These are phyloP conservation scores for Zygnema cylindricum DNA, from an alignment of 139 green algal genomes.

Conservation along the genomic window DNA sequence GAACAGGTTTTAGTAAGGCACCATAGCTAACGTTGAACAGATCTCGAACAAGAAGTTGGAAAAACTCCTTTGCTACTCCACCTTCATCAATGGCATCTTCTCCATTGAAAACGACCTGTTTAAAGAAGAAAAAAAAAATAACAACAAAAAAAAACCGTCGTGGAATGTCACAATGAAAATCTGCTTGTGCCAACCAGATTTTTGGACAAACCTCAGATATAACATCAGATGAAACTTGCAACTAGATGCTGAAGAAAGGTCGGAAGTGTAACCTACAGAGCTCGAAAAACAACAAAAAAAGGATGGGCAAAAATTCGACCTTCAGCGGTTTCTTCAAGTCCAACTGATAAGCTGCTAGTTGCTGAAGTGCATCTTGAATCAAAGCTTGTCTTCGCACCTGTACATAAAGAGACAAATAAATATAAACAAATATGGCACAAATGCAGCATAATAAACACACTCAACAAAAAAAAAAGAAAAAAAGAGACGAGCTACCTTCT, in stretches of 20 bases:
- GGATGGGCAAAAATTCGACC: too few species aligned
- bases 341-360: conserved; percentile 67
- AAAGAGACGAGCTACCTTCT: not conserved
- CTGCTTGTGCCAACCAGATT: not conserved
- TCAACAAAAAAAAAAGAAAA: conserved; percentile 14
- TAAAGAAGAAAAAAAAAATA: too few species aligned
- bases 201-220: not conserved
- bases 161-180: too few species aligned
- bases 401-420: conserved; percentile 24
- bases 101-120: conserved; percentile 81
- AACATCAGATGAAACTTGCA: conserved; percentile 12
- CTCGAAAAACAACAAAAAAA: not conserved
- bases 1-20: not conserved
- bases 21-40: conserved; percentile 44
- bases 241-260: conserved; percentile 1
- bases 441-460: not conserved
- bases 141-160: too few species aligned
- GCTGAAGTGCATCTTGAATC: conserved; percentile 80
- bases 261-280: not conserved
- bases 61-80: conserved; percentile 90
- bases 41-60: conserved; percentile 78
- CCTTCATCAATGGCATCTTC: conserved; percentile 91
- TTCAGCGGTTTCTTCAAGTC: conserved; percentile 56
- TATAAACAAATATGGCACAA: not conserved
- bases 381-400: conserved; percentile 75